Base-by-base conservation (phyloP, 2,329 filamentous ascomycete genomes). In the Pyrenochaeta sp. region DNA sequence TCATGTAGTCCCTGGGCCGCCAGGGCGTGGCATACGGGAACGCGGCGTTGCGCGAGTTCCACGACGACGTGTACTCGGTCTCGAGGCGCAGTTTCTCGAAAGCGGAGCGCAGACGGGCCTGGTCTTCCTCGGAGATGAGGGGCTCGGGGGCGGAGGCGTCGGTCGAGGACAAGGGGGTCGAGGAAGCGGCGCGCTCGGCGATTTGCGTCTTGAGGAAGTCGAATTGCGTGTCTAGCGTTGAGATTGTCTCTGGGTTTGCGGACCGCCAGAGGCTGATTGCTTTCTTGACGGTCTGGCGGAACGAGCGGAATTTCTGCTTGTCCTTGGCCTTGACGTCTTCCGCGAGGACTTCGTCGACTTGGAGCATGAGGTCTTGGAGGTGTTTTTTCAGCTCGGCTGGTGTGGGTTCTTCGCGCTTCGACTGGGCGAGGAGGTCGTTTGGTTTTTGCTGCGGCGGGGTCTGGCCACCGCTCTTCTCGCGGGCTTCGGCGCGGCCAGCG, bases 11-110 rank as follows among this genome's bases (percentile, higher is more conserved):
- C 42, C 91, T 82, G 9, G 94, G 94, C 54, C 81, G 76, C 94
- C 94, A 99, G 9, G 94, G 94, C 2, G 92, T 96, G 4, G 82
- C 82, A 69, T 99, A 99, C 3, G 94, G 90, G 74, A 67, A 90
- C 83, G 41, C 41, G 4, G 54, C 45, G 42, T 69, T 58, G n/a
- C 58, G 58, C 29, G 37, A 45, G 50, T 70, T 69, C 67, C 65
- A 68, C 10, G 96, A 96, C 44, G 72, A 75, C 18, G 74, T 71
- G 72, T 96, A 90, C 47, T 87, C 74, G 0, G 90, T 87, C 74
- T 96, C 96, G 61, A 91, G 86, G n/a, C 58, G 54, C n/a, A 72
- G 58, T 44, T 82, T 76, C 40, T 77, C 74, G 32, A 94, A 79
- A 15, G 89, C 76, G 29, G 69, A 50, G 40, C 77, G 74, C 15